These are phyloP conservation scores for Termitomyces sp. DNA, from an alignment of 768 basidiomycete species.

Conservation along the genomic window DNA sequence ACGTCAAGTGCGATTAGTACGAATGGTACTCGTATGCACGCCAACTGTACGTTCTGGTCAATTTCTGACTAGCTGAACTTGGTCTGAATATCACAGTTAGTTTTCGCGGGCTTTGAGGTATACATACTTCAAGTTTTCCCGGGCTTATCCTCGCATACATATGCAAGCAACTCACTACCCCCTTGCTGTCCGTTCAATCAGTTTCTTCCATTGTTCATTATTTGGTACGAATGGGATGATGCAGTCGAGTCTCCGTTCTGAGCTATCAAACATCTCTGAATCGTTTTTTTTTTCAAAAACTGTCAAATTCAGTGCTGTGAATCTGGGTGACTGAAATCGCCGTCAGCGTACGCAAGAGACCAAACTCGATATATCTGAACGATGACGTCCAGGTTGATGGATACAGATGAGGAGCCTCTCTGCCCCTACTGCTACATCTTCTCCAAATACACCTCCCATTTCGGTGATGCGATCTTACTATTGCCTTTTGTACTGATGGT, in stretches of 20 bases:
- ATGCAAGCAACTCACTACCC: neutral
- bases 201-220: neutral
- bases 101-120: neutral
- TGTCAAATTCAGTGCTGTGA: neutral
- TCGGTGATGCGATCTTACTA: neutral
- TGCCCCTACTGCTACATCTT: neutral
- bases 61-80: too few relatives aligned
- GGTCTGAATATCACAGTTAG: neutral
- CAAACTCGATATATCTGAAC: neutral
- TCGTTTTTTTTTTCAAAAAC: neutral
- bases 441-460: neutral
- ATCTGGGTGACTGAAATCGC: neutral
- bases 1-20: too few relatives aligned
- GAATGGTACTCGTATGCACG: too few relatives aligned
- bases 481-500: neutral
- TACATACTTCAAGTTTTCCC: too few relatives aligned
- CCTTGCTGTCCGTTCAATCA: neutral
- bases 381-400: neutral
- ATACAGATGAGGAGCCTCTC: neutral
- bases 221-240: neutral
- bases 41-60: neutral
- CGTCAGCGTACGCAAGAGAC: neutral
- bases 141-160: neutral
- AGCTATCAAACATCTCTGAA: neutral
- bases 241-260: neutral